Base-by-base conservation (phyloP, 352 stramenopile species). In the Phytophthora pluvialis region DNA sequence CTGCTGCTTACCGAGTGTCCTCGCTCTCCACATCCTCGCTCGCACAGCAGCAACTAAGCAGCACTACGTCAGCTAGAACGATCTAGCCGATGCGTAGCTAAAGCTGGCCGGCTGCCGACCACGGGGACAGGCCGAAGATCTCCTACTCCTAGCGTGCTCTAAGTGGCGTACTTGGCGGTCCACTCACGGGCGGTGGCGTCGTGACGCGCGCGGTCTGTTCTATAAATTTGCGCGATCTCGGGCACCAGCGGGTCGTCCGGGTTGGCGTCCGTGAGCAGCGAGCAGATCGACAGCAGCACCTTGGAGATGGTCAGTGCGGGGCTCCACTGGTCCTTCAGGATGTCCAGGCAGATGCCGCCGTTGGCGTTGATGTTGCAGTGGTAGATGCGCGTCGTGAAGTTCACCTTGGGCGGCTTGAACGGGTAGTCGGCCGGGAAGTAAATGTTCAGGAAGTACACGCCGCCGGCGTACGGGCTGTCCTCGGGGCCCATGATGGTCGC, bases 291-390 rank as follows among this genome's bases (percentile, higher is more conserved):
- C 28, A 99, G 91, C 60, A 99, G 89, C 60, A 99, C 98, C 87
- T 99, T 99, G 58, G 89, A 98, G 77, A 99, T 99, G 48, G 98
- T 99, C 56, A 99, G 83, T 58, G 98, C 98, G 33, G 98, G 98
- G 73, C 89, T 98, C 98, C 98, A 99, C 81, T 99, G 97, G 75
- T 99, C 97, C 85, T 99, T 99, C 67, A 99, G 86, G 75, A 99
- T 99, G 75, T 99, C 98, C 84, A 99, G 89, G 84, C 98, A 99
- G 69, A 99, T 99, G 51, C 97, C 97, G 69, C 98, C 98, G 83
- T 99, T 99, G 45, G 94, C 97, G 78, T 99, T 99, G 78, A 99
- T 99, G 95, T 99, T 99, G 83, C 96, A 99, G 80, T 99, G 98
- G 78, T 99, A 99, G 65, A 99, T 99, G 78, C 97, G 96, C 67